These are phyloP conservation scores for Debaryomyces hansenii DNA, from an alignment of 805 yeast genomes.

Conservation along the genomic window DNA sequence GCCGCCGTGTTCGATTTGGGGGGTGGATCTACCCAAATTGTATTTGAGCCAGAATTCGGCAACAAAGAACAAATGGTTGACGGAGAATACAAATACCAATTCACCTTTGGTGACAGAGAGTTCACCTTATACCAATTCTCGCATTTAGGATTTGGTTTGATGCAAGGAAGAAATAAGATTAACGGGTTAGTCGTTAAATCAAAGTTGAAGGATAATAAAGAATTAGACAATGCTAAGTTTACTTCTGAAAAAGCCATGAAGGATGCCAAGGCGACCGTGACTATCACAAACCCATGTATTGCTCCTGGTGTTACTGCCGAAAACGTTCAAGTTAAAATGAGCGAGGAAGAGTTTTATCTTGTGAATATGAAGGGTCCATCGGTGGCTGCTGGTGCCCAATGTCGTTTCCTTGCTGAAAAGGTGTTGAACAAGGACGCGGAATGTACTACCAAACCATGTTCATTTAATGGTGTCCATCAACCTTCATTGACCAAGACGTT, in stretches of 20 bases:
- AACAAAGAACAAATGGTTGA: constrained; percentile 68
- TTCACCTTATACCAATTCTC: constrained; percentile 89
- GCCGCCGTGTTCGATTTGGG: constrained; percentile 98
- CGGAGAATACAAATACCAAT: constrained; percentile 84
- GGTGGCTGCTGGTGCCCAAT: constrained; percentile 62
- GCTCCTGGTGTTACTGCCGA: constrained; percentile 72
- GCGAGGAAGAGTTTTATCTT: constrained; percentile 41
- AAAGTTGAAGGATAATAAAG: constrained; percentile 33
- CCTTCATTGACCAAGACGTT: constrained; percentile 85
- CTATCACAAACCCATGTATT: constrained; percentile 78
- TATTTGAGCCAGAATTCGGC: constrained; percentile 84
- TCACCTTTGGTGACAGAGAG: constrained; percentile 77
- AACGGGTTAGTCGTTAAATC: constrained; percentile 62
- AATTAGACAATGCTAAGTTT: constrained; percentile 20
- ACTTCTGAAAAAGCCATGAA: constrained; percentile 30
- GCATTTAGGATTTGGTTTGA: constrained; percentile 93
- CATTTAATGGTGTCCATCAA: constrained; percentile 96
- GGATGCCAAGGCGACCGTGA: constrained; percentile 40
- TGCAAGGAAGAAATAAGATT: constrained; percentile 87
- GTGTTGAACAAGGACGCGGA: constrained; percentile 79
- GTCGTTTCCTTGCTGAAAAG: constrained; percentile 80
- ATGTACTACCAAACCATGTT: constrained; percentile 80
- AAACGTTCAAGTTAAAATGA: constrained; percentile 59
- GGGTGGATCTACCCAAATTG: constrained; percentile 98
- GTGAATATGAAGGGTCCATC: constrained; percentile 67